Base-by-base conservation (phyloP, 257 asterid genomes). In the Rubia yunnanensis region DNA sequence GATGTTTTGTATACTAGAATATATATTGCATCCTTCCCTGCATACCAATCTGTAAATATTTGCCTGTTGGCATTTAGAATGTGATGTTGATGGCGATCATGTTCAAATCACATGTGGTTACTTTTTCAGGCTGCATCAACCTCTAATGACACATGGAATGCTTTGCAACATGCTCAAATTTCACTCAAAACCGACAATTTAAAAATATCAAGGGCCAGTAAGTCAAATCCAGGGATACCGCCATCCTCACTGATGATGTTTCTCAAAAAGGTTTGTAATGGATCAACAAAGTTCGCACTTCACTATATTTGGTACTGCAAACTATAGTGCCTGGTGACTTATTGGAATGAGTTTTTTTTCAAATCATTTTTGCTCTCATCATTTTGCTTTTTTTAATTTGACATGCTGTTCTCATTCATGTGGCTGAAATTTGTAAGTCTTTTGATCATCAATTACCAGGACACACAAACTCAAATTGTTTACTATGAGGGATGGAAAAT, bases 161-260 rank as follows among this genome's bases (percentile, higher is more conserved):
- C 92, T 38, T 71, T 94, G 70, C 78, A 82, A 24, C 78, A 23
- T 77, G 99, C 99, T 41, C 88, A 83, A 72, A 80, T 77, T 69
- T 86, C 97, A 49, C 83, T 88, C 67, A 71, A 66, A 56, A 66
- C 68, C 46, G 88, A 78, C 61, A 77, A 68, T 60, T 72, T 88
- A 60, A 72, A 79, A 69, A 78, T 90, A 64, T 77, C 88, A 60
- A 78, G 57, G 74, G 97, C 97, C 24, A 88, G 90, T 76, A 60
- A 78, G 62, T 77, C 89, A 55, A 94, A 94, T 79, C 96, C 97
- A 65, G 99, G 99, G 64, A 80, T 90, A 72, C 96, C 99, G 46
- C 97, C 99, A 39, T 92, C 99, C 70, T 92, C 99, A 4, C 65
- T 92, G 71, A 89, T 92, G 97, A 74, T 94, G 69, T 92, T 92